Evolutionary conservation across 306 rosid genomes (phyloP).

Genomic region (Cyclanthera cordifolia): DNA sequence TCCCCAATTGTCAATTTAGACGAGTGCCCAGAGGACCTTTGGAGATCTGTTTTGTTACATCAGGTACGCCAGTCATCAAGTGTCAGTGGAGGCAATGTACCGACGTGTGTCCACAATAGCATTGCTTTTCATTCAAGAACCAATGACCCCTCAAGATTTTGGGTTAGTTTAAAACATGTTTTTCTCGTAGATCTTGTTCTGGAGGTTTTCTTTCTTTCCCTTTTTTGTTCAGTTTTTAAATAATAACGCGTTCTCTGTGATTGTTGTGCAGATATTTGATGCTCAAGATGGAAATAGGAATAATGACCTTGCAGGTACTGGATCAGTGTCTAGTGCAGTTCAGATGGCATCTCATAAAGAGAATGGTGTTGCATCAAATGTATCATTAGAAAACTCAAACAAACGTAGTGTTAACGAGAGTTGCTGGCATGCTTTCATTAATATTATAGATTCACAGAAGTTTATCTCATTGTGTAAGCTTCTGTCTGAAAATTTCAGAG

Average conservation of each 20-base stretch:
- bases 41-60: conserved; percentile 44
- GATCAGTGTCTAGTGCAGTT: conserved; percentile 24
- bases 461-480: conserved; percentile 56
- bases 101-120: conserved; percentile 39
- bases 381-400: conserved; percentile 36
- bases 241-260: conserved; percentile 9
- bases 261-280: conserved; percentile 37
- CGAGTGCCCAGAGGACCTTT: conserved; percentile 32
- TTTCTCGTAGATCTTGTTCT: conserved; percentile 15
- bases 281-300: conserved; percentile 31
- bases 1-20: conserved; percentile 11
- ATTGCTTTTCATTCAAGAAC: conserved; percentile 20
- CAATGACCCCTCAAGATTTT: conserved; percentile 22
- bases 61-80: conserved; percentile 47
- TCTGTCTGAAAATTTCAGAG: conserved; percentile 54
- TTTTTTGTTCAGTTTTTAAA: background rate
- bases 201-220: background rate
- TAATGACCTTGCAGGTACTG: conserved; percentile 22
- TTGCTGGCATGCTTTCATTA: conserved; percentile 41
- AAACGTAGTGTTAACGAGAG: conserved; percentile 22
- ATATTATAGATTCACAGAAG: conserved; percentile 58
- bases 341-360: conserved; percentile 36
- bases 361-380: conserved; percentile 26
- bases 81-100: conserved; percentile 40
- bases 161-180: conserved; percentile 29